Conservation (phyloP, 169 alveolate species). For the Plasmodium chabaudi region DNA sequence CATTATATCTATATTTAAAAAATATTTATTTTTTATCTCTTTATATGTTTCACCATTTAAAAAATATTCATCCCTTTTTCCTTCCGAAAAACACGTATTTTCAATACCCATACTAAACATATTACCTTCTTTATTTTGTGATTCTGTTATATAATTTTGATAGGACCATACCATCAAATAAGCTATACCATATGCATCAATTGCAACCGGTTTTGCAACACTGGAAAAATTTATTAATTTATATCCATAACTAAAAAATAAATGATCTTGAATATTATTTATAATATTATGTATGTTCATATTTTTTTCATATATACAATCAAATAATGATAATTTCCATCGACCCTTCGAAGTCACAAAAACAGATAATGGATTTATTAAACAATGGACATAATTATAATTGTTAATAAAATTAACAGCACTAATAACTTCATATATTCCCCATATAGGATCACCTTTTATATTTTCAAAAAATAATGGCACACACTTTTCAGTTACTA, state of each 20-base stretch:
- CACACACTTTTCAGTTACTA: slow-evolving; percentile 84
- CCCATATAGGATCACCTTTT: slow-evolving; percentile 41
- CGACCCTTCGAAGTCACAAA: slow-evolving; percentile 78
- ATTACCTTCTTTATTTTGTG: neutral
- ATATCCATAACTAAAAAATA: slow-evolving; percentile 36
- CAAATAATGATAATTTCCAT: slow-evolving; percentile 79
- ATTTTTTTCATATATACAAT: slow-evolving; percentile 80
- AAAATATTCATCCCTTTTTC: slow-evolving; percentile 8
- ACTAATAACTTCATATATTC: slow-evolving; percentile 67
- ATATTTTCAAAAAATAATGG: slow-evolving; percentile 76
- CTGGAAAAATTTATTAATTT: slow-evolving; percentile 1
- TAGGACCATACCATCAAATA: slow-evolving; percentile 57
- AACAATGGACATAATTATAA: slow-evolving; percentile 79
- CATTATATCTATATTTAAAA: neutral
- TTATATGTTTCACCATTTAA: slow-evolving; percentile 15
- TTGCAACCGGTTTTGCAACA: slow-evolving; percentile 13
- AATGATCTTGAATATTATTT: slow-evolving; percentile 28
- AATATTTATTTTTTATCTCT: neutral
- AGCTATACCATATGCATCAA: slow-evolving; percentile 43
- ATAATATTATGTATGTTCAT: neutral
- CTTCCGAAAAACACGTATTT: neutral
- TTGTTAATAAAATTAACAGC: slow-evolving; percentile 80
- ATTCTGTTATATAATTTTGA: slow-evolving; percentile 16
- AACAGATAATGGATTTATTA: slow-evolving; percentile 77
- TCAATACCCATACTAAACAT: neutral